Base-by-base conservation (phyloP, 1,284 basidiomycete genomes). In the Farysia itapuensis region DNA sequence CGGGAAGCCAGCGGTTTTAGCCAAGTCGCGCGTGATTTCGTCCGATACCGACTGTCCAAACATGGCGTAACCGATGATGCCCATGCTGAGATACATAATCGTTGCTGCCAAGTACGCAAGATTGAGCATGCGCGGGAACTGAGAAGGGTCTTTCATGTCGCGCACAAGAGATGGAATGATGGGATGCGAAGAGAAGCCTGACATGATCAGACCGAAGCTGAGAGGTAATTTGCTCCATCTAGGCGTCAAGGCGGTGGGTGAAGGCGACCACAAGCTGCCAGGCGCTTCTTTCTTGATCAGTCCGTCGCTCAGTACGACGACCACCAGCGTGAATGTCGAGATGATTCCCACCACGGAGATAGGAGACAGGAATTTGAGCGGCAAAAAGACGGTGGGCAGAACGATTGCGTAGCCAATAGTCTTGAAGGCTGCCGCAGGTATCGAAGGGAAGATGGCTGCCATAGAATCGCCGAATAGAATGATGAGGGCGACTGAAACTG, bases 101-200 rank as follows among this genome's bases (percentile, higher is more conserved):
- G 89, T 90, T 2, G 93, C 86, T 26, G 88, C 82, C n/a, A 82
- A 68, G 84, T 91, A 93, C n/a, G 90, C 89, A 75, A 84, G 84
- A 66, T 89, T 84, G 60, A 89, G 87, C 86, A 93, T 91, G 34
- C 77, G 79, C 74, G 88, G 84, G 72, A 94, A 95, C 56, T 86
- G 81, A 30, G 82, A 80, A 1, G 91, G 91, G 65, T 92, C 84
- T 40, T 80, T 79, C 92, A 97, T 96, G 77, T 97, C 93, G 60
- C 86, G 82, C 11, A 88, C 90, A 13, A 97, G 78, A 8, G 87
- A 89, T 5, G 93, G 93, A 38, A 96, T 87, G 26, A 94, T 89
- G 11, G 90, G 88, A 76, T 97, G 93, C 1, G 92, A 91, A 5
- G 90, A 86, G 68, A 96, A 94, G 82, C 93, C 92, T n/a, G 90